Percentiles rank a stretch among this genome's conserved stretches.
Evolutionary conservation across 345 rosid species (phyloP).

Genomic region (Dipteronia sinensis): DNA sequence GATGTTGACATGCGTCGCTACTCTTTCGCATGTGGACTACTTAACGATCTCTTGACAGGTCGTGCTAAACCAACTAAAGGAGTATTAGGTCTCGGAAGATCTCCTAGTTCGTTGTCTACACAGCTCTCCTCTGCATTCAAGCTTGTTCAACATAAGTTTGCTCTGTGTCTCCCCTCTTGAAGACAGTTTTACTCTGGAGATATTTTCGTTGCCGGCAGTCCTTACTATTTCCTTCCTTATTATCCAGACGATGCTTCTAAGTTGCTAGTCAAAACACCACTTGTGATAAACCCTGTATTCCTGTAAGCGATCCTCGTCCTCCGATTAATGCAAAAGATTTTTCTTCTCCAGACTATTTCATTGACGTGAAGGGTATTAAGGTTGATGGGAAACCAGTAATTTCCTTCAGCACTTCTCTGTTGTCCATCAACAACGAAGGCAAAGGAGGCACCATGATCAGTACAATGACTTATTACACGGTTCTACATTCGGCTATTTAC

Average conservation of each 20-base stretch:
- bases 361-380: conserved; percentile 29
- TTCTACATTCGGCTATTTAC: conserved; percentile 25
- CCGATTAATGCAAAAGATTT: conserved; percentile 14
- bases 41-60: background rate
- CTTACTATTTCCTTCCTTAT: conserved; percentile 25
- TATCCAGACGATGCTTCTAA: conserved; percentile 12
- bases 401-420: conserved; percentile 10
- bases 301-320: conserved; percentile 25
- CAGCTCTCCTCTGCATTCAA: conserved; percentile 29
- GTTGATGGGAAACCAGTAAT: conserved; percentile 19
- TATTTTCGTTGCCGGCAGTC: conserved; percentile 36
- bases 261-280: conserved; percentile 13
- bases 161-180: conserved; percentile 46
- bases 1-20: background rate
- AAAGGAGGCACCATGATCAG: conserved; percentile 37
- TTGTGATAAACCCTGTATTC: conserved; percentile 31
- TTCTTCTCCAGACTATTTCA: conserved; percentile 35
- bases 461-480: conserved; percentile 31
- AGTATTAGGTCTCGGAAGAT: conserved; percentile 34
- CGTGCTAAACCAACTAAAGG: conserved; percentile 27
- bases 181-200: conserved; percentile 21
- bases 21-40: conserved; percentile 18
- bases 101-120: conserved; percentile 18
- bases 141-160: conserved; percentile 27
- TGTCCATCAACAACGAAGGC: conserved; percentile 26